Evolutionary conservation across 2,329 filamentous ascomycete species (phyloP), one percentile per base, ranked within the genome.

Genomic region (Colletotrichum sp.): DNA sequence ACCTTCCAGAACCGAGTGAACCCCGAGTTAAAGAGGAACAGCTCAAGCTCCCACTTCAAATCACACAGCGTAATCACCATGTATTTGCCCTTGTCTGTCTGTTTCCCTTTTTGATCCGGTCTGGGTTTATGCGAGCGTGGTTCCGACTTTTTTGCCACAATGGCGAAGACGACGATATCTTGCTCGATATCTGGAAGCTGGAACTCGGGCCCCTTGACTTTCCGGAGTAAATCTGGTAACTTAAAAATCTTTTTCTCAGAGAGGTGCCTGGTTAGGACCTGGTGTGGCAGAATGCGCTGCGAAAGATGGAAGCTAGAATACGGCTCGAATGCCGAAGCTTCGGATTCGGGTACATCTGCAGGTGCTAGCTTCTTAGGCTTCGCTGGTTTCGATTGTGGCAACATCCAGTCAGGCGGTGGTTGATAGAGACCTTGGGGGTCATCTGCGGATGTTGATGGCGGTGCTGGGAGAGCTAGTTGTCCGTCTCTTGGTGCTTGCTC

Each of bases 1-100:
- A 99, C 88, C 82, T 98, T 98, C 94, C 96, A 99, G 87, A 97
- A 99, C 71, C 95, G 93, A 18, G 95, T 93, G 80, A 99, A 98
- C 8, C 95, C 98, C 0, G 94, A 93, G 80, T 95, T 95, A 85
- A 99, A 99, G 16, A 99, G 91, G 80, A 96, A 99, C 57, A 99
- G 90, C 78, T 99, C 96, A 15, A 99, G 85, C 80, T 98, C 95
- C 92, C 93, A 98, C 80, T 95, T 94, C 13, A 99, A 88, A 83
- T 99, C 96, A 0, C 95, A 95, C 4, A 99, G 89, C 3, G 92
- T 95, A 77, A 99, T 88, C 3, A 96, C 94, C 95, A 99, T 98
- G 87, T 98, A 99, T 83, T 98, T 98, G 66, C 94, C 93, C 24
- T 90, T 89, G 70, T 93, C 90, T 12, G 91, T 88, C 60, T 90